Evolutionary conservation across 225 moss, liverwort and hornwort genomes (phyloP).

Genomic region (Sphagnum tenellum): DNA sequence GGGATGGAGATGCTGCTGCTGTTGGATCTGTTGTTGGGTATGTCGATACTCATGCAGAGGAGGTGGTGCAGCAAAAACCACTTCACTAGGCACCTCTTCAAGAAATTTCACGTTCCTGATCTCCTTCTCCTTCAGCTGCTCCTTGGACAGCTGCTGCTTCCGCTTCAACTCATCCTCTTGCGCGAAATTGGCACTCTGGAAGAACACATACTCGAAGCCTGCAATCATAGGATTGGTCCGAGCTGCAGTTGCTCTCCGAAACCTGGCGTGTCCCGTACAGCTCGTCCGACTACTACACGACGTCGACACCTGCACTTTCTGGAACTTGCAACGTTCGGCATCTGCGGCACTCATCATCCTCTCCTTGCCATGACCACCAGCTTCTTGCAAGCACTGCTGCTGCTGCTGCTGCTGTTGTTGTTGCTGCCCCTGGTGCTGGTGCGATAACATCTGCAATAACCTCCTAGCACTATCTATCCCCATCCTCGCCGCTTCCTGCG

Average conservation of each 20-base stretch:
- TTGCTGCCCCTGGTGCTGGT: not conserved
- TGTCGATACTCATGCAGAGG: not conserved
- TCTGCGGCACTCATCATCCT: constrained; percentile 28
- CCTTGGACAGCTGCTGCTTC: too few species aligned
- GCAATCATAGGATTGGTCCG: not conserved
- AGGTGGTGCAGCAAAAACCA: too few species aligned
- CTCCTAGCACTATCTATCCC: constrained; percentile 17
- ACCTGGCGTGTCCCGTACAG: constrained; percentile 62
- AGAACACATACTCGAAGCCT: constrained; percentile 14
- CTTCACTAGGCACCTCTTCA: constrained; percentile 9
- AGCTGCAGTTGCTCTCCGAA: constrained; percentile 38
- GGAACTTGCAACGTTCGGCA: constrained; percentile 49
- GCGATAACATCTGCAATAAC: constrained; percentile 16
- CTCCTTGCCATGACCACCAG: not conserved
- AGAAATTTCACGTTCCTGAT: not conserved
- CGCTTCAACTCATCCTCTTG: constrained; percentile 21
- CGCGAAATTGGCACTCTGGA: constrained; percentile 32
- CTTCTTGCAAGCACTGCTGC: too few species aligned
- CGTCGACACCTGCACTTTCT: constrained; percentile 44
- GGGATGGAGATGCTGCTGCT: constrained; percentile 11
- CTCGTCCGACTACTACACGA: constrained; percentile 6
- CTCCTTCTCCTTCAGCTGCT: too few species aligned
- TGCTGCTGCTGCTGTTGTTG: too few species aligned
- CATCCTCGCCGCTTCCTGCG: constrained; percentile 9
- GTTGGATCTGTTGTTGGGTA: constrained; percentile 6